Evolutionary conservation across 2,329 filamentous ascomycete genomes (phyloP).

Genomic region (Fulvia fulva): DNA sequence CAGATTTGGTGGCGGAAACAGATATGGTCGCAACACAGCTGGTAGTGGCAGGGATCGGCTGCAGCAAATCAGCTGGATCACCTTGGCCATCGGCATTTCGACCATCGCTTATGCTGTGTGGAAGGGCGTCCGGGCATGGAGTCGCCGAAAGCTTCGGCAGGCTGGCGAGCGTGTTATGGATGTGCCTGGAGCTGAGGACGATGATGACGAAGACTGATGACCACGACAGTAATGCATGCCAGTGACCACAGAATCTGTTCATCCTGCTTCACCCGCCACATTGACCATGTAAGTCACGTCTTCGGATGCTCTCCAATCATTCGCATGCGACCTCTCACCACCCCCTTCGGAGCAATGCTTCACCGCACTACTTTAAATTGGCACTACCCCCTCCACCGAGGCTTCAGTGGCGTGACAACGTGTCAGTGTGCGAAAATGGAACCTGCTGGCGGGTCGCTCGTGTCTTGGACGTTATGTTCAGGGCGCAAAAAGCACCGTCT

Average conservation of each 20-base stretch:
- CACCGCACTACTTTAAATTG: slow-evolving; percentile 95
- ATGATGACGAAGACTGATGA: slow-evolving; percentile 43
- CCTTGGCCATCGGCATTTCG: slow-evolving; percentile 73
- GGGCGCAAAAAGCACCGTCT: slow-evolving; percentile 9
- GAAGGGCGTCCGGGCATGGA: slow-evolving; percentile 73
- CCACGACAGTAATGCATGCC: slow-evolving; percentile 9
- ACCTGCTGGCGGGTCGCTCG: slow-evolving; percentile 24
- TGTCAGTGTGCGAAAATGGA: slow-evolving; percentile 92
- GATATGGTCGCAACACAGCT: slow-evolving; percentile 36
- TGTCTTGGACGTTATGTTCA: slow-evolving; percentile 22
- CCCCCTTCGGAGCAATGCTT: background rate
- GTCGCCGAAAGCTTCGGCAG: slow-evolving; percentile 66
- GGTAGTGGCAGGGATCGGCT: slow-evolving; percentile 71
- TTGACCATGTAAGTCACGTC: background rate
- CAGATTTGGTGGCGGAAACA: slow-evolving; percentile 60
- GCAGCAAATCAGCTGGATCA: slow-evolving; percentile 72
- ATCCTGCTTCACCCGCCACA: background rate
- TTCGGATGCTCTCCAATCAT: too few relatives aligned
- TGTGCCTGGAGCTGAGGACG: slow-evolving; percentile 63
- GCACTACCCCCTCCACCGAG: slow-evolving; percentile 59
- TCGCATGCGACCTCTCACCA: background rate
- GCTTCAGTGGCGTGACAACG: slow-evolving; percentile 79
- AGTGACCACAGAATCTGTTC: background rate
- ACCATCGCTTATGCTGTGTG: slow-evolving; percentile 83
- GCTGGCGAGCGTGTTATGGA: slow-evolving; percentile 80